Evolutionary conservation across 257 asterid genomes (phyloP).

Genomic region (Salvia rosmarinus): DNA sequence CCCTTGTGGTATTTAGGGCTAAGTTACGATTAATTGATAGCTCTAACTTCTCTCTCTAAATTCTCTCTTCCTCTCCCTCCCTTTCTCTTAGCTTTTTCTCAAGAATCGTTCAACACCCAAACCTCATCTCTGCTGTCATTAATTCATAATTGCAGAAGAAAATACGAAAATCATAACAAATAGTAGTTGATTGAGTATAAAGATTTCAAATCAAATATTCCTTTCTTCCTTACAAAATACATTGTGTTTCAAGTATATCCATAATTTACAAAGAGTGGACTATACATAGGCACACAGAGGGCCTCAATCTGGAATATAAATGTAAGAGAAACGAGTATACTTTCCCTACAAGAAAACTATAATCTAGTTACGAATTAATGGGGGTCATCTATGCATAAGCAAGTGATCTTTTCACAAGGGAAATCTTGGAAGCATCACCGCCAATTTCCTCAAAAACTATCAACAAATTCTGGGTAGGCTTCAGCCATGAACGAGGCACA

Average conservation of each 20-base stretch:
- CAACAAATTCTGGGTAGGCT: conserved; percentile 63
- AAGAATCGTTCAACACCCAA: no score
- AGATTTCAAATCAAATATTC: neutral
- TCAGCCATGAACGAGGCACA: conserved; percentile 90
- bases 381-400: conserved; percentile 38
- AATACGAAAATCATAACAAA: no score
- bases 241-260: neutral
- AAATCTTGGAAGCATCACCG: conserved; percentile 83
- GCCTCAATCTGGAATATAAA: neutral
- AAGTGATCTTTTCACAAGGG: conserved; percentile 68
- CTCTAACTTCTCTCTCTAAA: no score
- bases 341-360: neutral
- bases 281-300: neutral
- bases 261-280: conserved; percentile 42
- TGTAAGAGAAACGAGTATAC: neutral
- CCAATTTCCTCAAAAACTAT: conserved; percentile 88
- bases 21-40: no score
- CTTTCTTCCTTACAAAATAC: neutral
- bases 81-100: no score
- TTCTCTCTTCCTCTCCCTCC: no score
- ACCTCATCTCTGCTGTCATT: no score
- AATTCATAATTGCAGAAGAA: no score
- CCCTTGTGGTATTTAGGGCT: no score
- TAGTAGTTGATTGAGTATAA: neutral
- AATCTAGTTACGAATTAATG: neutral